Evolutionary conservation across 179 eudicot genomes (phyloP).

Genomic region (Dionaea muscipula): DNA sequence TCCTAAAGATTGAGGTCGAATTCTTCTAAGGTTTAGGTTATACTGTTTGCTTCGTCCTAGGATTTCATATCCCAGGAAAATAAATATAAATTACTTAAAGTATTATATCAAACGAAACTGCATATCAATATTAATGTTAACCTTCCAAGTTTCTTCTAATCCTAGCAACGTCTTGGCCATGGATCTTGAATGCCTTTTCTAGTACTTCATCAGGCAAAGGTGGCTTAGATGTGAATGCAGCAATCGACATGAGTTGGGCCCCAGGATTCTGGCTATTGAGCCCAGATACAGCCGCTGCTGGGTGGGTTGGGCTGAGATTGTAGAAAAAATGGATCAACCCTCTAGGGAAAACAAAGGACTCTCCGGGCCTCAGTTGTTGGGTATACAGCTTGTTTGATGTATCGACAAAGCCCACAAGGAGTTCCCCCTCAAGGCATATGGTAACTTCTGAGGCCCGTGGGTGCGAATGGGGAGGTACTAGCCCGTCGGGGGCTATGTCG

Average conservation of each 20-base stretch:
- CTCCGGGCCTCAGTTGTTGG: constrained; percentile 49
- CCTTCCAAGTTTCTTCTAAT: constrained; percentile 53
- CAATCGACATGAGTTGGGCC: constrained; percentile 39
- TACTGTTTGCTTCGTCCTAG: too few relatives aligned
- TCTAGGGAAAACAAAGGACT: constrained; percentile 68
- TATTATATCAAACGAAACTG: not conserved
- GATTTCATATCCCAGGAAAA: too few relatives aligned
- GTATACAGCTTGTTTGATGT: constrained; percentile 43
- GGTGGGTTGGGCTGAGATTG: constrained; percentile 25
- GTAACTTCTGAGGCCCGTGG: constrained; percentile 81
- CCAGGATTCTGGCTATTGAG: constrained; percentile 71
- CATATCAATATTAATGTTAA: constrained; percentile 4
- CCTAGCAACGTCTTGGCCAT: constrained; percentile 38
- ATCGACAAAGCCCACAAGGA: constrained; percentile 64
- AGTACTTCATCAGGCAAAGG: constrained; percentile 45
- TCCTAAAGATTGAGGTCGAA: too few relatives aligned
- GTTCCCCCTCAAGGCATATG: constrained; percentile 48
- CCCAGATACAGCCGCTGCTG: constrained; percentile 51
- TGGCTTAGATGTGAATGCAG: constrained; percentile 45
- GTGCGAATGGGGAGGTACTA: constrained; percentile 73
- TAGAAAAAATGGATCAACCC: constrained; percentile 62
- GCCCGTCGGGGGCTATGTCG: constrained; percentile 48
- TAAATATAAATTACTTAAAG: too few relatives aligned
- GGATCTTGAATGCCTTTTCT: constrained; percentile 43
- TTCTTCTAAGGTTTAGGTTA: too few relatives aligned